Evolutionary conservation across 164 flowering plant genomes (phyloP).

Genomic region (Vitis rupestris): DNA sequence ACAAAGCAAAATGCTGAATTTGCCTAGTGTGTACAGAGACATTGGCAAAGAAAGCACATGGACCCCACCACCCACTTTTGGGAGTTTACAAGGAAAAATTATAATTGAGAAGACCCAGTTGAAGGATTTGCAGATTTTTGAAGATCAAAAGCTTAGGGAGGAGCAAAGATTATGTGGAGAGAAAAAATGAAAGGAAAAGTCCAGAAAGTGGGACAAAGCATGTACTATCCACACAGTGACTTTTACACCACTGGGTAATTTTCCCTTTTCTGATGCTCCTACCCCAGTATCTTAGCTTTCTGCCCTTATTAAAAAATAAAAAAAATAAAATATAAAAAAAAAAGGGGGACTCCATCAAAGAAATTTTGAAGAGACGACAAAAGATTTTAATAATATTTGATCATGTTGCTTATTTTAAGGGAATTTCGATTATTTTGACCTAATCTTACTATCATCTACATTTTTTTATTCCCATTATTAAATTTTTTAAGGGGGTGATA

Average conservation of each 20-base stretch:
- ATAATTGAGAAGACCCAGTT: no score
- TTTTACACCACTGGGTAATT: conserved; percentile 11
- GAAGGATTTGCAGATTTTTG: no score
- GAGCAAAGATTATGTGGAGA: background rate
- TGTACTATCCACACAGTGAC: conserved; percentile 19
- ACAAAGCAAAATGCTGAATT: no score
- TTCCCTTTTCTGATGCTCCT: background rate
- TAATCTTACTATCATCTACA: conserved; percentile 17
- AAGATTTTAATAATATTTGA: background rate
- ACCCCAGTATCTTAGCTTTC: background rate
- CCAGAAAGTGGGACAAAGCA: conserved; percentile 27
- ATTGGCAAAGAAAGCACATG: no score
- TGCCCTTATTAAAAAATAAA: background rate
- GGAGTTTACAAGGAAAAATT: no score
- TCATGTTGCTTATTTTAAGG: background rate
- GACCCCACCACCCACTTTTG: no score
- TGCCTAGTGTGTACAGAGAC: no score
- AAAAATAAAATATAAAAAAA: background rate
- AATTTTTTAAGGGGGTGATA: conserved; percentile 2
- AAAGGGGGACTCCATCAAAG: no score
- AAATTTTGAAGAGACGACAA: no score
- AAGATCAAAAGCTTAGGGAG: background rate
- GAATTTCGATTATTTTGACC: conserved; percentile 25
- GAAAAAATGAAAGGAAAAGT: conserved; percentile 8
- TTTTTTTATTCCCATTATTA: background rate